phyloP scores from a whole-genome alignment of 306 rosid genomes.

The Abrus pulchellus region DNA sequence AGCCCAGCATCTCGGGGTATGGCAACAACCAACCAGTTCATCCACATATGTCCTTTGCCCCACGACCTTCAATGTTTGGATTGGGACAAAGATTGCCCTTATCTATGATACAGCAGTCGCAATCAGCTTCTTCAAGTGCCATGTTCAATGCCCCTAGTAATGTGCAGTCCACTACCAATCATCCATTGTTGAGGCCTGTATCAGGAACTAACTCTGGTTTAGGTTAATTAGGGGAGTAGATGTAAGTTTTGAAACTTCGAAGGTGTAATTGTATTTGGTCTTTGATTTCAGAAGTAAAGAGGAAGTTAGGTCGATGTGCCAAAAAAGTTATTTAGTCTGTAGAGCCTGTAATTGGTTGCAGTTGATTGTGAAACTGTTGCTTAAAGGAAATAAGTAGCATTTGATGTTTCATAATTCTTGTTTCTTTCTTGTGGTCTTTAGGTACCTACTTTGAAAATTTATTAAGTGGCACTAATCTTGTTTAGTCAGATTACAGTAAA shows the following conservation, averaged over 20 bases:
- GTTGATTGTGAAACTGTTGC: slow-evolving; percentile 59
- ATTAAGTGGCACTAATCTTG: slow-evolving; percentile 27
- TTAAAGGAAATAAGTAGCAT: slow-evolving; percentile 54
- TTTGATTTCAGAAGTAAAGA: slow-evolving; percentile 61
- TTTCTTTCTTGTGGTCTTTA: slow-evolving; percentile 35
- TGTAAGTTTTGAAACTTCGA: slow-evolving; percentile 48
- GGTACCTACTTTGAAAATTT: slow-evolving; percentile 24
- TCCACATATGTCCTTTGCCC: slow-evolving; percentile 84
- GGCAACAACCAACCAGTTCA: slow-evolving; percentile 78
- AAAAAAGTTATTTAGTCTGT: slow-evolving; percentile 49
- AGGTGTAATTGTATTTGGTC: slow-evolving; percentile 55
- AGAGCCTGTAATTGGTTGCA: slow-evolving; percentile 69
- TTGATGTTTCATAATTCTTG: slow-evolving; percentile 46
- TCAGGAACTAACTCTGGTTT: slow-evolving; percentile 90
- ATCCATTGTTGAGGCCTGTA: slow-evolving; percentile 88
- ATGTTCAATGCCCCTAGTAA: slow-evolving; percentile 78
- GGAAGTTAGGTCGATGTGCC: slow-evolving; percentile 59
- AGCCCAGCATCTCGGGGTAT: slow-evolving; percentile 84
- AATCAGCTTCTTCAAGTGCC: slow-evolving; percentile 70
- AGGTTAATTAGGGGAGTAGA: slow-evolving; percentile 69
- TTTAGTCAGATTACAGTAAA: slow-evolving; percentile 45
- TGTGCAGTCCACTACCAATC: slow-evolving; percentile 70
- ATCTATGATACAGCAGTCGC: slow-evolving; percentile 77
- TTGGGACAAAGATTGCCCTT: slow-evolving; percentile 91
- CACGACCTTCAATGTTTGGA: slow-evolving; percentile 84